Base-by-base conservation (phyloP, 345 rosid species). In the Trapa incisa region DNA sequence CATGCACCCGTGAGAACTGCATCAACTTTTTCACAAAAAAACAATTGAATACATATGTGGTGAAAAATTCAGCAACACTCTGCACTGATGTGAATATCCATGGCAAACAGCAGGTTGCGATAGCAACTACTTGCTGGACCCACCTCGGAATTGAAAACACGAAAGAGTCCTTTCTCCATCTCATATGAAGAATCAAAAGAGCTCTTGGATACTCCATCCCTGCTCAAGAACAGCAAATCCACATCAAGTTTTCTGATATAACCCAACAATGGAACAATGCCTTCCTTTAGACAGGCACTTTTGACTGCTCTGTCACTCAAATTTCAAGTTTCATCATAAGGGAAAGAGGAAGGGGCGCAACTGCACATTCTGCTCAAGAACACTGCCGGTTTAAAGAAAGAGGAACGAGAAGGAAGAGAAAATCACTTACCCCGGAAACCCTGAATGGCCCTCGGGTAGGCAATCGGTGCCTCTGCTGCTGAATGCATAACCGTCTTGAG, bases 1-100 rank as follows among this genome's bases (percentile, higher is more conserved):
- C 76, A 58, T 82, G 80, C 75, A 80, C 80, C 67, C 74, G 80
- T 68, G 83, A 80, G 75, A 73, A 67, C 85, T 82, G 84, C 74
- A 77, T 52, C 42, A 6, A 69, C 37, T 70, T 74, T 67, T 12
- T 4, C 6, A 29, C 14, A 47, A 39, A 33, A 82, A 42, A 15
- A 8, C 9, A 32, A 8, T 4, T 58, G 71, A 13, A 4, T 58
- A 39, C 43, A 41, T 41, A 41, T 41, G 43, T 52, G n/a, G 17
- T 0, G 2, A 37, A 29, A 9, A 9, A 57, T 22, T 58, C 35
- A 35, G 33, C n/a, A 10, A 54, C 60, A 36, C 60, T 47, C 10
- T 66, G 43, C 32, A 41, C 15, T 48, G 13, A 7, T 52, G 3
- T 37, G 14, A 66, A 14, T 22, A 35, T 48, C 1, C 1, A 42